These are phyloP conservation scores for Dianthus caryophyllus DNA, from an alignment of 148 eudicot genomes.

Conservation along the genomic window DNA sequence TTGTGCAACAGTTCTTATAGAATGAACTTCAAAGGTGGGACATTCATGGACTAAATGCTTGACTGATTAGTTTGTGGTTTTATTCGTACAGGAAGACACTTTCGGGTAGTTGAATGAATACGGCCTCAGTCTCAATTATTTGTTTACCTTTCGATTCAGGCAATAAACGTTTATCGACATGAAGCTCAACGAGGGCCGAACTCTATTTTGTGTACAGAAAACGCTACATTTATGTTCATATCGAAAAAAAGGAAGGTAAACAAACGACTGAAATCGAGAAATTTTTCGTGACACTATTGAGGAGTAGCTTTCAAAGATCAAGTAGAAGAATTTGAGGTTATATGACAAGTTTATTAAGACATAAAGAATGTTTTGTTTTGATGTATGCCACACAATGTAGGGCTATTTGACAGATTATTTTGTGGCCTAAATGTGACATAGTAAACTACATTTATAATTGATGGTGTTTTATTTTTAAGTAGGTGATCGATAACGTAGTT, in stretches of 20 bases:
- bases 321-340: background rate
- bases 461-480: background rate
- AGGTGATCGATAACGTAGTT: background rate
- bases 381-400: conserved; percentile 11
- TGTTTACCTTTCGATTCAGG: no score
- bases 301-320: conserved; percentile 4
- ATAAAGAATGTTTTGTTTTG: conserved; percentile 15
- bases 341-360: conserved; percentile 1
- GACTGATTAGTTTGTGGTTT: conserved; percentile 30
- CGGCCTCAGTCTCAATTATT: background rate
- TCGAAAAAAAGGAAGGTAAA: no score
- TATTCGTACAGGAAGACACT: conserved; percentile 12
- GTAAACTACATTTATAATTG: background rate
- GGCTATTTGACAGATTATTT: background rate
- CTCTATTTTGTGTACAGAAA: no score
- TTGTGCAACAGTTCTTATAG: conserved; percentile 13
- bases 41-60: conserved; percentile 15
- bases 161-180: no score
- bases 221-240: no score
- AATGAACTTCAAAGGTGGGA: conserved; percentile 18
- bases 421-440: conserved; percentile 1
- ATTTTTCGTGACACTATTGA: background rate
- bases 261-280: no score
- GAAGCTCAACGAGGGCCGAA: no score
- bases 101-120: conserved; percentile 19